Evolutionary conservation across 2,329 filamentous ascomycete species (phyloP), one percentile per base, ranked within the genome.

Genomic region (Ophiostoma australiae): DNA sequence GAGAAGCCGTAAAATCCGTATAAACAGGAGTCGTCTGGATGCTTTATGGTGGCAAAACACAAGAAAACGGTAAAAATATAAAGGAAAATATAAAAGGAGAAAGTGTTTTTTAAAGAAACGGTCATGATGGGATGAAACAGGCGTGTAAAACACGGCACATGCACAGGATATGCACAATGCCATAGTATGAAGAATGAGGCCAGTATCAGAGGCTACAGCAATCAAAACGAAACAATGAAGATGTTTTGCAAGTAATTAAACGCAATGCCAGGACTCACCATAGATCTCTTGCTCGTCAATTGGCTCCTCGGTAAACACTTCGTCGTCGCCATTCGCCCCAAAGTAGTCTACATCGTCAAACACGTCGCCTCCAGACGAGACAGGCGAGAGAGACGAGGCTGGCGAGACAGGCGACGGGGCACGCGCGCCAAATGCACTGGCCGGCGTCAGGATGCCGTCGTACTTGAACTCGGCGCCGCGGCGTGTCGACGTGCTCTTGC

Each of bases 251-350:
- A 15, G 20, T 20, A 3, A 23, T 7, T 31, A 66, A 15, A 3
- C 20, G 10, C 23, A 67, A n/a, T 20, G 37, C 37, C 37, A 37
- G 13, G 55, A 69, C 83, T 73, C 82, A 95, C 93, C 93, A 78
- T 94, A 99, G 61, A 99, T 94, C 81, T 99, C 95, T 80, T 97
- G 95, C 79, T 96, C 92, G 78, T 99, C 95, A 75, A 99, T 97
- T 71, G 91, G 91, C 76, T 98, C 94, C 48, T 89, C 84, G 1
- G 84, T 82, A 68, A 88, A 85, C 72, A 90, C 87, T 72, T 89
- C 87, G 67, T 80, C 80, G 3, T 77, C 77, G 15, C 73, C 73
- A 23, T 23, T 33, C 2, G 35, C 15, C 15, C 58, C 58, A 70
- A 70, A 10, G 52, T 67, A 31, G 66, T 71, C 71, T 3, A 70